Evolutionary conservation across 2,329 filamentous ascomycete species (phyloP).

Genomic region (Penicillium glabrum): DNA sequence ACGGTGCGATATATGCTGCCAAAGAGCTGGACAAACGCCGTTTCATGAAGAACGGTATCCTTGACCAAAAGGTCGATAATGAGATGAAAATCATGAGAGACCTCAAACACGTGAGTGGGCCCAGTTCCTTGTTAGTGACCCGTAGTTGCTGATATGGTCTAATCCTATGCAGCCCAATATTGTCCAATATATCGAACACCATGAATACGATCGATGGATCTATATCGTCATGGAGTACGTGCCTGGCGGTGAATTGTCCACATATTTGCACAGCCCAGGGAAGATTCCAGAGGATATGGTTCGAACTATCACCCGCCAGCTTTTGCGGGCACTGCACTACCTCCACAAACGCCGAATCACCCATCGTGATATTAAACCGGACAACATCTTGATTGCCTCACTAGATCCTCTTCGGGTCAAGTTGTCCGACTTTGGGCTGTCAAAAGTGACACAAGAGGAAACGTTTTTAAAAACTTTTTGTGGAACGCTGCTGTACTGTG

Average conservation of each 20-base stretch:
- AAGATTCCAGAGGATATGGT: conserved; percentile 66
- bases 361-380: conserved; percentile 97
- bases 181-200: conserved; percentile 85
- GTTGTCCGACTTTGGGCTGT: conserved; percentile 92
- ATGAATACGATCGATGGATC: conserved; percentile 76
- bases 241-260: conserved; percentile 76
- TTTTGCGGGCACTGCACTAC: conserved; percentile 80
- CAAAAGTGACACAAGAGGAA: conserved; percentile 88
- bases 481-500: conserved; percentile 92
- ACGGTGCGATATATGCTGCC: conserved; percentile 80
- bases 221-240: conserved; percentile 99
- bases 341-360: conserved; percentile 87
- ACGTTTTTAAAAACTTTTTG: conserved; percentile 97
- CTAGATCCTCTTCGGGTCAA: conserved; percentile 77
- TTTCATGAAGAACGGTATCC: conserved; percentile 87
- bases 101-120: conserved; percentile 70
- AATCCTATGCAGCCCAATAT: conserved; percentile 68
- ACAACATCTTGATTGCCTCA: conserved; percentile 87
- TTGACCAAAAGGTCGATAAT: conserved; percentile 91
- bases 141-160: background rate
- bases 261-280: conserved; percentile 63
- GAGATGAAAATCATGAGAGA: conserved; percentile 95
- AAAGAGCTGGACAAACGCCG: conserved; percentile 93
- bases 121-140: background rate
- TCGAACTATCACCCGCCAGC: conserved; percentile 65